These are phyloP conservation scores for Carpinus viminea DNA, from an alignment of 306 rosid species.

Conservation along the genomic window DNA sequence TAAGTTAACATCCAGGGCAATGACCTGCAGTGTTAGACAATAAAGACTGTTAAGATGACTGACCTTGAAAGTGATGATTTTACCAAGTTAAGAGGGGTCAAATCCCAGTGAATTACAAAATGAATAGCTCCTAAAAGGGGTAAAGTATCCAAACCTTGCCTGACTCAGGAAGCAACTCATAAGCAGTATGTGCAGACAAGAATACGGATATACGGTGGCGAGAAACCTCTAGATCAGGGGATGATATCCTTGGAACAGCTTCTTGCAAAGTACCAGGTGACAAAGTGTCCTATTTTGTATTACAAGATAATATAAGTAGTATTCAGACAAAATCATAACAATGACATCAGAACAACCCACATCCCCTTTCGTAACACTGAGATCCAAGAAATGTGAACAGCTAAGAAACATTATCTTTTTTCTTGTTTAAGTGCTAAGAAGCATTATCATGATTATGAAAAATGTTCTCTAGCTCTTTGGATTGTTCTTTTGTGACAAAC, in stretches of 20 bases:
- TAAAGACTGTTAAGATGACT: conserved; percentile 27
- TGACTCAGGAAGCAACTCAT: conserved; percentile 86
- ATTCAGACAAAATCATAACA: not conserved
- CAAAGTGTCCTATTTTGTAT: conserved; percentile 28
- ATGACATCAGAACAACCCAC: not conserved
- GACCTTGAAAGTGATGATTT: not conserved
- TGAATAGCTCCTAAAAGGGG: conserved; percentile 29
- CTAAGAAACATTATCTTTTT: not conserved
- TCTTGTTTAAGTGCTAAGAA: not conserved
- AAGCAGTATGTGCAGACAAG: conserved; percentile 65
- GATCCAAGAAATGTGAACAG: not conserved
- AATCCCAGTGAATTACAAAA: not conserved
- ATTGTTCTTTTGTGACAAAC: not conserved
- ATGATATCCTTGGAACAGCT: conserved; percentile 50
- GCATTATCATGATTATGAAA: not conserved
- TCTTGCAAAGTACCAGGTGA: conserved; percentile 50
- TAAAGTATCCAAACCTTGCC: conserved; percentile 77
- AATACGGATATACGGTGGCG: conserved; percentile 66
- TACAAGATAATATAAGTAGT: conserved; percentile 14
- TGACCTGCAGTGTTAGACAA: conserved; percentile 46
- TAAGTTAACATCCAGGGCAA: conserved; percentile 69
- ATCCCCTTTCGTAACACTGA: too few species aligned
- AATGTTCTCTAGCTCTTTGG: not conserved
- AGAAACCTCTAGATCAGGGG: conserved; percentile 62
- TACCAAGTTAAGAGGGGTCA: conserved; percentile 21